A percentile compares a stretch with the other conserved stretches of the same genome.
Evolutionary conservation across 2,329 filamentous ascomycete genomes (phyloP).

Genomic region (Verticillium klebahnii): DNA sequence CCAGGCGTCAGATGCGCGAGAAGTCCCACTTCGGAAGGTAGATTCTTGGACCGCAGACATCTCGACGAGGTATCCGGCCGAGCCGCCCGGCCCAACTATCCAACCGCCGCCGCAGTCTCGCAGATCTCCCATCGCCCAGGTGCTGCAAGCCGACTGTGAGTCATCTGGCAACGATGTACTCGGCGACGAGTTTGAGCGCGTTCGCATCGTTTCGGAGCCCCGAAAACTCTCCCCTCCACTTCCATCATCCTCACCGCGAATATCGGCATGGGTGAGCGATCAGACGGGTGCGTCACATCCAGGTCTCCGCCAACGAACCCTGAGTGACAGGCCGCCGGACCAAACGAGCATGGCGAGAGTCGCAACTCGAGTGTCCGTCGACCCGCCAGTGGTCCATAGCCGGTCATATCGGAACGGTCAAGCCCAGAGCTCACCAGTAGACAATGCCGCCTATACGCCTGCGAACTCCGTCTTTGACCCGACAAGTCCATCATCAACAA

Average conservation of each 20-base stretch:
- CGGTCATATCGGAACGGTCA: not conserved
- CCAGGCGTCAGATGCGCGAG: not conserved
- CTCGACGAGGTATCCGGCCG: not conserved
- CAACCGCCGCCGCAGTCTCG: not conserved
- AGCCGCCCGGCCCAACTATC: not conserved
- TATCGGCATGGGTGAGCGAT: conserved; percentile 2
- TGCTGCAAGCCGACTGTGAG: not conserved
- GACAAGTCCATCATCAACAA: conserved; percentile 8
- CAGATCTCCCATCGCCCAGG: not conserved
- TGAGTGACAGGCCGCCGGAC: conserved; percentile 4
- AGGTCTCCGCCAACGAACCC: not conserved
- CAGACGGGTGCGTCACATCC: not conserved
- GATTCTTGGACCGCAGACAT: not conserved
- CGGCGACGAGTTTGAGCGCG: conserved; percentile 2
- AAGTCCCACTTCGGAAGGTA: not conserved
- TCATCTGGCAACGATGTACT: conserved; percentile 1
- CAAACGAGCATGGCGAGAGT: not conserved
- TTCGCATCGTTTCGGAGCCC: not conserved
- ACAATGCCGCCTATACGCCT: not conserved
- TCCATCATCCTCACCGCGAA: not conserved
- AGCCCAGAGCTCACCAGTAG: not conserved
- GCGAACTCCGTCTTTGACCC: not conserved
- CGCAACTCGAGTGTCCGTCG: not conserved
- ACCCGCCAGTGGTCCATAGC: not conserved
- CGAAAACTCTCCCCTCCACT: not conserved